Evolutionary conservation across 805 yeast genomes (phyloP).

Genomic region (Saccharomycopsis malanga): DNA sequence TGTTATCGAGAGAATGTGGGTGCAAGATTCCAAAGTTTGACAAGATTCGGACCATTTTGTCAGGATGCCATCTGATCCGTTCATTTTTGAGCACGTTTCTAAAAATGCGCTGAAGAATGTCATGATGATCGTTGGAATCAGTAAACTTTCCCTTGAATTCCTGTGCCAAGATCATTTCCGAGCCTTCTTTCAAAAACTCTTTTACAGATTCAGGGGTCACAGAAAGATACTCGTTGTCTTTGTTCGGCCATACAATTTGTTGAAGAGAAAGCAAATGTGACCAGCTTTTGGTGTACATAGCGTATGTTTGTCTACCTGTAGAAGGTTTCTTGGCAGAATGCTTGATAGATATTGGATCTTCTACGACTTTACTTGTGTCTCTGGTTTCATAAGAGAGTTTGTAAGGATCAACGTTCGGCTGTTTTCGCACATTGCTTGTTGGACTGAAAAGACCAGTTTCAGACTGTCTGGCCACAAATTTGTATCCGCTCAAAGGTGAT

Average conservation of each 20-base stretch:
- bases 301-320: background rate
- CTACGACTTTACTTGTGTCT: background rate
- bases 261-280: slow-evolving; percentile 19
- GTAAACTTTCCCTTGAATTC: slow-evolving; percentile 28
- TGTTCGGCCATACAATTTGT: slow-evolving; percentile 32
- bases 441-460: background rate
- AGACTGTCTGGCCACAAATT: background rate
- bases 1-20: background rate
- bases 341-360: background rate
- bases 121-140: background rate
- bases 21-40: slow-evolving; percentile 16
- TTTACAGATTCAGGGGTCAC: slow-evolving; percentile 5
- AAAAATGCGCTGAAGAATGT: slow-evolving; percentile 7
- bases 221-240: slow-evolving; percentile 31
- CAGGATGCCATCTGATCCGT: slow-evolving; percentile 56
- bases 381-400: slow-evolving; percentile 6
- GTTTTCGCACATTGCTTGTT: no score
- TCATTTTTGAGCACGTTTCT: slow-evolving; percentile 32
- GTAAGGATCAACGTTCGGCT: background rate
- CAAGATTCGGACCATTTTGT: slow-evolving; percentile 37
- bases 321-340: background rate
- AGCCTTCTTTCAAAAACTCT: slow-evolving; percentile 15
- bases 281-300: background rate
- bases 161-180: slow-evolving; percentile 23
- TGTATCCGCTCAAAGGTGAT: slow-evolving; percentile 1